These are phyloP conservation scores for Pulveroboletus sp. DNA, from an alignment of 768 basidiomycete species.

Conservation along the genomic window DNA sequence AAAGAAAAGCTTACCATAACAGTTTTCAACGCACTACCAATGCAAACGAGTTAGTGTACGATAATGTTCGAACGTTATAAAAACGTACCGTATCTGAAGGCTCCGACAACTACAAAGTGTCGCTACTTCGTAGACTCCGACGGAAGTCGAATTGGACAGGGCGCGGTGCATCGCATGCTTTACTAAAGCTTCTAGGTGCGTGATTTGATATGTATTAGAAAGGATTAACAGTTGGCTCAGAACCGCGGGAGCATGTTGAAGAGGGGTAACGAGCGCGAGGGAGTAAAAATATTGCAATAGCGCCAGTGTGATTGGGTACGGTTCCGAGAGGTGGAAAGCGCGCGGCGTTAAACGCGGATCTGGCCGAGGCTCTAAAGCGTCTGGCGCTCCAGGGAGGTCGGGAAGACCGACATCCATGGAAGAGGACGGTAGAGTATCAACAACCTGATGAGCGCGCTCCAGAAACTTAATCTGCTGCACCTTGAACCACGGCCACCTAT, in stretches of 20 bases:
- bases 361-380: constrained; percentile 48
- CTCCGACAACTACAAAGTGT: constrained; percentile 86
- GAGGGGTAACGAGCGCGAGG: constrained; percentile 75
- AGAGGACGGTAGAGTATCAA: constrained; percentile 56
- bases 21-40: constrained; percentile 65
- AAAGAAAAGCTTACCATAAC: constrained; percentile 58
- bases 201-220: constrained; percentile 74
- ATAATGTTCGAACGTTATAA: constrained; percentile 10
- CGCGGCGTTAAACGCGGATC: constrained; percentile 82
- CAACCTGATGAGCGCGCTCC: constrained; percentile 49
- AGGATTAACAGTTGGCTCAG: constrained; percentile 83
- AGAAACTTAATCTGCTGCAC: constrained; percentile 59
- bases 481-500: constrained; percentile 95
- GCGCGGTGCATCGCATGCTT: constrained; percentile 93
- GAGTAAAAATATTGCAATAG: constrained; percentile 94
- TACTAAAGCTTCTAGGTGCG: constrained; percentile 72
- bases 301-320: constrained; percentile 84
- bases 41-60: constrained; percentile 7
- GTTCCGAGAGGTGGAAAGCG: constrained; percentile 76
- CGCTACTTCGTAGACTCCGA: constrained; percentile 93
- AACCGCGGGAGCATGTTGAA: constrained; percentile 88
- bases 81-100: constrained; percentile 77
- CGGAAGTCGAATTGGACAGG: constrained; percentile 77
- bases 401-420: constrained; percentile 61
- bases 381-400: constrained; percentile 49